Conservation (phyloP, 306 rosid genomes). For the Cicer bijugum region DNA sequence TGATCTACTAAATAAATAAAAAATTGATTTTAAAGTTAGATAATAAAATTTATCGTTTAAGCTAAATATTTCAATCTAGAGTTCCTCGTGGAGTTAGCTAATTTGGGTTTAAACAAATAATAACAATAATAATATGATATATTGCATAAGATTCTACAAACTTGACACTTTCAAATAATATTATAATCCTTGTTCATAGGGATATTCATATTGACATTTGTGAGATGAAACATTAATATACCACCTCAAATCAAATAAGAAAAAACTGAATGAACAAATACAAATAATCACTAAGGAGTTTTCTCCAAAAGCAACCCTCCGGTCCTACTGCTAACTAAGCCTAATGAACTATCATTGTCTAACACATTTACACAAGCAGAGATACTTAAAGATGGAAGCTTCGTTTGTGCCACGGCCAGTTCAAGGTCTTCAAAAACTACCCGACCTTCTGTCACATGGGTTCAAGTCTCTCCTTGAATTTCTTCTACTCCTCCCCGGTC, state of each 20-base stretch:
- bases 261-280: conserved; percentile 11
- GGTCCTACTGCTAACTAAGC: conserved; percentile 1
- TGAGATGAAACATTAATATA: too few relatives aligned
- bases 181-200: too few relatives aligned
- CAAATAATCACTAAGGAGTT: conserved; percentile 6
- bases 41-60: too few relatives aligned
- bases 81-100: too few relatives aligned
- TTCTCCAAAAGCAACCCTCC: neutral
- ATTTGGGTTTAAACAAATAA: too few relatives aligned
- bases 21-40: too few relatives aligned
- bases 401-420: conserved; percentile 11
- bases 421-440: conserved; percentile 30
- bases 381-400: conserved; percentile 1
- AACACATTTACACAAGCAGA: conserved; percentile 12
- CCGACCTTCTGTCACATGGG: conserved; percentile 14
- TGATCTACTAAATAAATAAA: too few relatives aligned
- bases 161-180: too few relatives aligned
- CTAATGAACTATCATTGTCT: conserved; percentile 11
- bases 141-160: too few relatives aligned
- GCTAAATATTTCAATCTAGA: too few relatives aligned
- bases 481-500: conserved; percentile 37
- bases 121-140: too few relatives aligned
- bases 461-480: conserved; percentile 27
- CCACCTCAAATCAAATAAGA: too few relatives aligned
- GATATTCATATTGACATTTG: neutral